Conservation (phyloP, 2,329 filamentous ascomycete species). For the Exophiala calicioides region DNA sequence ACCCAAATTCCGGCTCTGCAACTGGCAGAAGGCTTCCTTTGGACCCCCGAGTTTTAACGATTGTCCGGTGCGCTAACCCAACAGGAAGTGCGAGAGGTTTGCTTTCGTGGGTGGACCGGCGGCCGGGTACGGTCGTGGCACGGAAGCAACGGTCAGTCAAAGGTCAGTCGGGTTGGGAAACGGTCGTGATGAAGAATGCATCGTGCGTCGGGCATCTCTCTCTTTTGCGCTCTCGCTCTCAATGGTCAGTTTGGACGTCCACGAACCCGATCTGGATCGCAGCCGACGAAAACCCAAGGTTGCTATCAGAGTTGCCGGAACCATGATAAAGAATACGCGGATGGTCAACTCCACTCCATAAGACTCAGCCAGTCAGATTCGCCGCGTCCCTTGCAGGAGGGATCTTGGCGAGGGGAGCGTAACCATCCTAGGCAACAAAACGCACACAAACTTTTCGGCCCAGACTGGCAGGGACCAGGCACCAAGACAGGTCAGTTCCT, state of each 20-base stretch:
- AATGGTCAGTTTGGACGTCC: constrained; percentile 9
- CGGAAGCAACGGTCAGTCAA: not conserved
- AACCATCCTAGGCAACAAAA: constrained; percentile 1
- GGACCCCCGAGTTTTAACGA: too few relatives aligned
- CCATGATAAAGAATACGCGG: constrained; percentile 23
- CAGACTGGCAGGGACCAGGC: too few relatives aligned
- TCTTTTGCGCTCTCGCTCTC: constrained; percentile 12
- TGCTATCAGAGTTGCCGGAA: constrained; percentile 14
- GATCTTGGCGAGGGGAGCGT: constrained; percentile 1
- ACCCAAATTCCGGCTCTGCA: too few relatives aligned
- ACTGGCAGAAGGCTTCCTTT: too few relatives aligned
- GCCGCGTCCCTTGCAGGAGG: constrained; percentile 9
- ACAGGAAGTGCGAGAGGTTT: too few relatives aligned
- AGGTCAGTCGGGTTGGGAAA: constrained; percentile 5
- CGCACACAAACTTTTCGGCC: not conserved
- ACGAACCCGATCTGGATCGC: not conserved
- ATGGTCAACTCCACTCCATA: constrained; percentile 17
- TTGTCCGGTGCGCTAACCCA: too few relatives aligned
- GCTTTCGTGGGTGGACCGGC: too few relatives aligned
- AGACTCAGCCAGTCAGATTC: constrained; percentile 16
- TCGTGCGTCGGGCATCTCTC: not conserved
- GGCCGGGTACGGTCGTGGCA: not conserved
- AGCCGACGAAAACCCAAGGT: constrained; percentile 1
- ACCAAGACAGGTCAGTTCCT: too few relatives aligned
- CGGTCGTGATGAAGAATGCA: constrained; percentile 13